Percentiles rank a stretch among this genome's conserved stretches.
Conservation (phyloP, 345 rosid species). For the Eucalyptus viminalis region DNA sequence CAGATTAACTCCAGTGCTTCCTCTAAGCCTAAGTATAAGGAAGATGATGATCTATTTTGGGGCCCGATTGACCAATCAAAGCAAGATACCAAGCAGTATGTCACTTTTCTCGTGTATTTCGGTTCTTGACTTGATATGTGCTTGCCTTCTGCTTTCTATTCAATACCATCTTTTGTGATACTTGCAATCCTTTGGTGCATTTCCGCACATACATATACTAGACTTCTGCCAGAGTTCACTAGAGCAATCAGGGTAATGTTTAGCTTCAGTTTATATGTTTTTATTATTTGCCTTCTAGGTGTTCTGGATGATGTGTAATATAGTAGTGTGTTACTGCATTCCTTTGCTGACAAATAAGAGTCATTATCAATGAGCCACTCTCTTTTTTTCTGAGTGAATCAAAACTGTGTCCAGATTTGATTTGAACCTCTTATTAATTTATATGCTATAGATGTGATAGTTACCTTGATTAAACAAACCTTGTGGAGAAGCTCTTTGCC, state of each 20-base stretch:
- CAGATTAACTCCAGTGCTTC: slow-evolving; percentile 42
- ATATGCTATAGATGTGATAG: not conserved
- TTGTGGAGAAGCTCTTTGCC: not conserved
- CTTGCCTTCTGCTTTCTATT: not conserved
- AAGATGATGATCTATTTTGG: slow-evolving; percentile 92
- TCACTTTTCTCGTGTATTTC: not conserved
- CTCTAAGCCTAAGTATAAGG: slow-evolving; percentile 49
- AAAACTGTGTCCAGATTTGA: not conserved
- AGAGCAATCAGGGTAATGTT: not conserved
- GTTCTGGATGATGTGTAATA: not conserved
- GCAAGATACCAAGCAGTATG: slow-evolving; percentile 73
- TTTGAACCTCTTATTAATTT: not conserved
- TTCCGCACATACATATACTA: not conserved
- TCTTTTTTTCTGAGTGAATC: not conserved
- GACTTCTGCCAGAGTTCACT: not conserved
- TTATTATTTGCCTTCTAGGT: not conserved
- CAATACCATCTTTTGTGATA: not conserved
- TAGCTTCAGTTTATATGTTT: not conserved
- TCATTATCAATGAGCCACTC: not conserved
- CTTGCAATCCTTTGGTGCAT: not conserved
- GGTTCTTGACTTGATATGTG: not conserved
- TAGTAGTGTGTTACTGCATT: not conserved
- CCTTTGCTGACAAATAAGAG: not conserved
- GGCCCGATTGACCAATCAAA: slow-evolving; percentile 78
- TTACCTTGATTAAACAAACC: not conserved